phyloP scores from a whole-genome alignment of 129 eudicot genomes.

The Tagetes patula region DNA sequence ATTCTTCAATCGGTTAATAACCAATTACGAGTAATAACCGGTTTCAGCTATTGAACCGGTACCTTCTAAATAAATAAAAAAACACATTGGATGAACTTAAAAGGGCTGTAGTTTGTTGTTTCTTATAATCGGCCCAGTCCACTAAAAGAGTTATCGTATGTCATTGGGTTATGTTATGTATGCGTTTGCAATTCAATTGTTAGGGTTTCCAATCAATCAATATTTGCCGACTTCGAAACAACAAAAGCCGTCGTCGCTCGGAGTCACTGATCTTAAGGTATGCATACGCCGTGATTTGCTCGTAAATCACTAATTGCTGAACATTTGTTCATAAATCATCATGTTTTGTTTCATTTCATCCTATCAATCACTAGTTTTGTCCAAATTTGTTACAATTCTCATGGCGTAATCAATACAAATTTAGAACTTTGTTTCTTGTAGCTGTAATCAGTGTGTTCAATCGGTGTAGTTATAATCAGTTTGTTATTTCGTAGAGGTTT shows the following conservation, averaged over 20 bases:
- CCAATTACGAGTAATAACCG: too few relatives aligned
- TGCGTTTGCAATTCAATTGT: not conserved
- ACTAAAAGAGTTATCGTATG: not conserved
- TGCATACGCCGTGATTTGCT: not conserved
- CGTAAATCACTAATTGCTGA: not conserved
- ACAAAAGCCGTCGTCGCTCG: slow-evolving; percentile 24
- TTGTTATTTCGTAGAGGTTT: not conserved
- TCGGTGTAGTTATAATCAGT: not conserved
- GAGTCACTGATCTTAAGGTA: slow-evolving; percentile 28
- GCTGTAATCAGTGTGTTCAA: not conserved
- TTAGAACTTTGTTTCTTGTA: too few relatives aligned
- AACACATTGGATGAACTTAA: not conserved
- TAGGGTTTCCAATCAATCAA: slow-evolving; percentile 26
- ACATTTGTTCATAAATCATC: not conserved
- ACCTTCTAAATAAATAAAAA: too few relatives aligned
- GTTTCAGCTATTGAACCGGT: too few relatives aligned
- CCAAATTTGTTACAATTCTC: not conserved
- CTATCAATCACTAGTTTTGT: not conserved
- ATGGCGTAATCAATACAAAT: too few relatives aligned
- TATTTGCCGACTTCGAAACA: slow-evolving; percentile 11
- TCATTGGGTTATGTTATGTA: not conserved
- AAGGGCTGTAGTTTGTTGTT: not conserved
- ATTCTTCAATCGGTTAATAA: too few relatives aligned
- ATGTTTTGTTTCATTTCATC: not conserved
- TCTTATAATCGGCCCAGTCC: slow-evolving; percentile 18